A percentile compares a stretch with the other conserved stretches of the same genome.
Evolutionary conservation across 306 rosid genomes (phyloP).

Genomic region (Dryas octopetala): DNA sequence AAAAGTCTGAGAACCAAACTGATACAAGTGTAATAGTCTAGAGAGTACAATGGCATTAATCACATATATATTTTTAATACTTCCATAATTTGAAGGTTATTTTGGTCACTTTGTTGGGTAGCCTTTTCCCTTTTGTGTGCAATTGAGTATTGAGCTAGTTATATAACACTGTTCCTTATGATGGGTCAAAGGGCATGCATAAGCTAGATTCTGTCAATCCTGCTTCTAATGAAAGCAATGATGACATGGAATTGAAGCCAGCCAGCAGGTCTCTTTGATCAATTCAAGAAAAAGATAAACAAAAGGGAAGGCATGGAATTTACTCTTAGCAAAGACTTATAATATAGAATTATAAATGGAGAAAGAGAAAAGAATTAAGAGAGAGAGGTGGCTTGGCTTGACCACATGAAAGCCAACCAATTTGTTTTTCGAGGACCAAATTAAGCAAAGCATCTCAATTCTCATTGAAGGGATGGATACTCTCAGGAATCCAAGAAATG

Average conservation of each 20-base stretch:
- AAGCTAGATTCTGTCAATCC: constrained; percentile 43
- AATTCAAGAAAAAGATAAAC: constrained; percentile 30
- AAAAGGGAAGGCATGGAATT: constrained; percentile 38
- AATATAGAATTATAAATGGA: not conserved
- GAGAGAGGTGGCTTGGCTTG: constrained; percentile 42
- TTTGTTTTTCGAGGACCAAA: constrained; percentile 30
- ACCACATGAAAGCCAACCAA: constrained; percentile 44
- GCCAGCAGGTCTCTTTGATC: constrained; percentile 20
- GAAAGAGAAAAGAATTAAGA: not conserved
- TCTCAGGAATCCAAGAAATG: constrained; percentile 50
- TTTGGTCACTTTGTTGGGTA: not conserved
- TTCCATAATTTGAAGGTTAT: not conserved
- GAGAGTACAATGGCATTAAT: too few species aligned
- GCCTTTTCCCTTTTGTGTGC: constrained; percentile 22
- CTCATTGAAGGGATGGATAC: constrained; percentile 26
- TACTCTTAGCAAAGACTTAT: not conserved
- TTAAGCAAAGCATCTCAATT: constrained; percentile 30
- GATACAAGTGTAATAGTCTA: too few species aligned
- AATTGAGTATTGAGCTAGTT: not conserved
- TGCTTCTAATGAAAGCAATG: constrained; percentile 49
- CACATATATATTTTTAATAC: too few species aligned
- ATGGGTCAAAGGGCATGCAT: constrained; percentile 50
- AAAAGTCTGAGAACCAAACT: too few species aligned
- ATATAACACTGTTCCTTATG: constrained; percentile 30
- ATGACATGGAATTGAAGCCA: constrained; percentile 47